phyloP scores from a whole-genome alignment of 108 stramenopile genomes.

The Nitzschia sp. region DNA sequence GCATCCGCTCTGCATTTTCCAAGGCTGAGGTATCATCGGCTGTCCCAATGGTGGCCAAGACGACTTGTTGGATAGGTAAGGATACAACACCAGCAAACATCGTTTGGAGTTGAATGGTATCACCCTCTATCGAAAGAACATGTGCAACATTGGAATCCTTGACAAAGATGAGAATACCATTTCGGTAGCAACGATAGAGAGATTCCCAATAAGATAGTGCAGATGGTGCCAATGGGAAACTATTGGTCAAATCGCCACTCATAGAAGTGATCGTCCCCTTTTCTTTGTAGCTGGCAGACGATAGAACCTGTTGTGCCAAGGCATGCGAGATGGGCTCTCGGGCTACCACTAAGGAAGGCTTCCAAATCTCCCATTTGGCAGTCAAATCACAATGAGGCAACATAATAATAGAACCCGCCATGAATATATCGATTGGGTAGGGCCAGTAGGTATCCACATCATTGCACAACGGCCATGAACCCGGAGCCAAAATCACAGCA shows the following conservation, averaged over 20 bases:
- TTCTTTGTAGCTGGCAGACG: background rate
- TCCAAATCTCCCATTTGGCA: background rate
- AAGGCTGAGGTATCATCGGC: slow-evolving; percentile 2
- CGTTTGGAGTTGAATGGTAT: background rate
- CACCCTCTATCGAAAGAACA: background rate
- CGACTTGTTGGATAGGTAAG: background rate
- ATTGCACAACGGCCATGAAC: slow-evolving; percentile 7
- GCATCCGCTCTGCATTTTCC: slow-evolving; percentile 6
- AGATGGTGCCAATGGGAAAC: background rate
- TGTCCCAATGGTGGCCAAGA: slow-evolving; percentile 8
- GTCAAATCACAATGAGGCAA: background rate
- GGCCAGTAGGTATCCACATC: slow-evolving; percentile 7
- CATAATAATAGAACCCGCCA: slow-evolving; percentile 13
- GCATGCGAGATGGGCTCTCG: slow-evolving; percentile 10
- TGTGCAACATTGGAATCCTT: slow-evolving; percentile 11
- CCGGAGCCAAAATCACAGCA: slow-evolving; percentile 12
- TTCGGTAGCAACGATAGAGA: background rate
- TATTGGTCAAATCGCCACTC: slow-evolving; percentile 17
- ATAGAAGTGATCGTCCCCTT: background rate
- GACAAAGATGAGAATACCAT: slow-evolving; percentile 6
- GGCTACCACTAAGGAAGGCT: slow-evolving; percentile 3
- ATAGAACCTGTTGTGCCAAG: background rate
- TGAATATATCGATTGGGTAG: slow-evolving; percentile 9
- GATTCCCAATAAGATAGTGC: slow-evolving; percentile 10
- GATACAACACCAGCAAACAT: background rate